Base-by-base conservation (phyloP, 2,329 filamentous ascomycete species). In the Fusarium xyrophilum region DNA sequence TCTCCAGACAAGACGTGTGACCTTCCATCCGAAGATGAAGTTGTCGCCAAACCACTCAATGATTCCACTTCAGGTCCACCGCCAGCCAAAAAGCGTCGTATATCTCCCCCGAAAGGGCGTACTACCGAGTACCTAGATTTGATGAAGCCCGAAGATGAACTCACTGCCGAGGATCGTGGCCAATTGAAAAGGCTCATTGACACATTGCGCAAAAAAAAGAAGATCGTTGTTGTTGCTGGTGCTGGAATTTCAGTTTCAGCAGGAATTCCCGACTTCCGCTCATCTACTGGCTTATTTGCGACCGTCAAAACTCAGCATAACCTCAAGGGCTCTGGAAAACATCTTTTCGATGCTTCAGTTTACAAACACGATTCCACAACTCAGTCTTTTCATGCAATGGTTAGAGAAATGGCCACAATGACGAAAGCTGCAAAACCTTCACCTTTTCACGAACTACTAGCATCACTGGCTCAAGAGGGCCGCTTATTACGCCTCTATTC, bases 181-280 rank as follows among this genome's bases (percentile, higher is more conserved):
- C 87, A 95, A 65, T 82, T 97, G 39, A 86, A 91, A 64, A 86
- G 89, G 58, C 83, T 99, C 32, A 81, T 94, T 44, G 87, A 89
- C 43, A 90, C 89, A 27, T 80, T 99, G 58, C 90, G 91, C 74
- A 93, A 92, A 76, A 96, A 96, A 83, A 92, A 94, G 81, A 97
- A 97, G 82, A 97, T 99, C 76, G 93, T 99, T 35, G 93, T 98
- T 53, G 92, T 99, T 77, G 96, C 95, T 47, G 96, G 96, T 61
- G 96, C 96, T 68, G 96, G 96, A 66, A 99, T 99, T 74, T 98
- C 96, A 39, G 96, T 97, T 53, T 95, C 95, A 56, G 95, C 96
- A 72, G 96, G 96, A 67, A 96, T 99, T 74, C 96, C 96, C 73
- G 96, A 99, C 79, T 99, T 99, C 76, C 93, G 96, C 70, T 99